Percentiles rank a stretch among this genome's conserved stretches.
Conservation (phyloP, 2,329 filamentous ascomycete genomes). For the Xylaria sp. region DNA sequence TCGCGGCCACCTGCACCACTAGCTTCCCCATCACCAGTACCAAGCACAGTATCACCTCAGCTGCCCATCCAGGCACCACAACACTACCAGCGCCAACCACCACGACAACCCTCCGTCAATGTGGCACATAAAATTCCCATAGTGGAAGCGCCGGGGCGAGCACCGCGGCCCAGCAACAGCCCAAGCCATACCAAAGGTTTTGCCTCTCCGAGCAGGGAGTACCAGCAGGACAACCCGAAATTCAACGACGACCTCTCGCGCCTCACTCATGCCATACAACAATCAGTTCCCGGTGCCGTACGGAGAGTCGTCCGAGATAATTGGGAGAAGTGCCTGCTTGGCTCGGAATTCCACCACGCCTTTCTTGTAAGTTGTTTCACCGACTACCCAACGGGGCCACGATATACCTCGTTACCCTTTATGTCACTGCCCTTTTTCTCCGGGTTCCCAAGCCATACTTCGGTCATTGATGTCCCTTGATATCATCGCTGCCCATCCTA, state of each 20-base stretch:
- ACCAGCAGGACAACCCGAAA: constrained; percentile 38
- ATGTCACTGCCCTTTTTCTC: constrained; percentile 1
- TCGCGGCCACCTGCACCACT: not conserved
- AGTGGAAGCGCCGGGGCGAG: constrained; percentile 23
- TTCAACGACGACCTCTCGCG: constrained; percentile 45
- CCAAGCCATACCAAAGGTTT: constrained; percentile 31
- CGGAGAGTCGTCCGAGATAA: constrained; percentile 53
- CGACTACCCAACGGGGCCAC: not conserved
- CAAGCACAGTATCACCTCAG: not conserved
- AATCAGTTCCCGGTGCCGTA: constrained; percentile 48
- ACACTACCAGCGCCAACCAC: not conserved
- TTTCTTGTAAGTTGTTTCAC: constrained; percentile 51
- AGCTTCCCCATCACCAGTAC: not conserved
- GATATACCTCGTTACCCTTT: constrained; percentile 3
- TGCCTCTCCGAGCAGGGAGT: constrained; percentile 38
- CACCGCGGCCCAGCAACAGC: constrained; percentile 5
- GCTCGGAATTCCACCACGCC: constrained; percentile 55
- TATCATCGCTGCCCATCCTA: not conserved
- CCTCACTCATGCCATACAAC: constrained; percentile 44
- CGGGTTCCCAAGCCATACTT: not conserved
- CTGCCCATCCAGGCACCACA: not conserved
- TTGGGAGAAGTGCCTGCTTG: constrained; percentile 53
- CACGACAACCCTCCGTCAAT: constrained; percentile 2
- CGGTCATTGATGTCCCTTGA: not conserved
- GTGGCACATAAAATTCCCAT: constrained; percentile 22